Conservation (phyloP, 2,329 filamentous ascomycete species). For the Fusarium acutatum region DNA sequence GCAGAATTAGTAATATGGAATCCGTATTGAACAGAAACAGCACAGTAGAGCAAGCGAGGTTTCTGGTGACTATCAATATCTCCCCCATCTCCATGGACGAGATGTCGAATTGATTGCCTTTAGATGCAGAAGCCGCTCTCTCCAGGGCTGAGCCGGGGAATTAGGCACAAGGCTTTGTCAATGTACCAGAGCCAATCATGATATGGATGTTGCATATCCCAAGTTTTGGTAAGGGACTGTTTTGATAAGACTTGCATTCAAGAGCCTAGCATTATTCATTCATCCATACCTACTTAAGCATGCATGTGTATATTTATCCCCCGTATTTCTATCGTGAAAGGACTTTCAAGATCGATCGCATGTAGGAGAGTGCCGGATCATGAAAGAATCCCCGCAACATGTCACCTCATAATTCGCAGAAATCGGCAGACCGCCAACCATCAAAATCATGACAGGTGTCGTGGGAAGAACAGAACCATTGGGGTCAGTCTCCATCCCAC, state of each 20-base stretch:
- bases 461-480: constrained; percentile 3
- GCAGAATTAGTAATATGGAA: neutral
- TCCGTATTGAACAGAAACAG: neutral
- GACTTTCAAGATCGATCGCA: constrained; percentile 10
- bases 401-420: constrained; percentile 39
- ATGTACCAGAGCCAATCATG: neutral
- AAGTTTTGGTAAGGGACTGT: neutral
- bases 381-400: constrained; percentile 32
- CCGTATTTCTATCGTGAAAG: neutral
- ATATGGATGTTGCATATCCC: neutral
- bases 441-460: constrained; percentile 26
- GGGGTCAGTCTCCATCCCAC: neutral
- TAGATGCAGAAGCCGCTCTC: neutral
- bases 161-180: neutral
- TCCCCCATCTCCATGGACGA: neutral
- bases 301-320: neutral
- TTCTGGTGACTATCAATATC: neutral
- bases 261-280: neutral
- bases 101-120: neutral
- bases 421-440: constrained; percentile 38
- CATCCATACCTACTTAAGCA: neutral
- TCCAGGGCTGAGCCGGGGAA: neutral
- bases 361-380: constrained; percentile 17
- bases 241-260: neutral
- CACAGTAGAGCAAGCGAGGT: neutral